Base-by-base conservation (phyloP, 2,329 filamentous ascomycete species). In the Aureobasidium lini region DNA sequence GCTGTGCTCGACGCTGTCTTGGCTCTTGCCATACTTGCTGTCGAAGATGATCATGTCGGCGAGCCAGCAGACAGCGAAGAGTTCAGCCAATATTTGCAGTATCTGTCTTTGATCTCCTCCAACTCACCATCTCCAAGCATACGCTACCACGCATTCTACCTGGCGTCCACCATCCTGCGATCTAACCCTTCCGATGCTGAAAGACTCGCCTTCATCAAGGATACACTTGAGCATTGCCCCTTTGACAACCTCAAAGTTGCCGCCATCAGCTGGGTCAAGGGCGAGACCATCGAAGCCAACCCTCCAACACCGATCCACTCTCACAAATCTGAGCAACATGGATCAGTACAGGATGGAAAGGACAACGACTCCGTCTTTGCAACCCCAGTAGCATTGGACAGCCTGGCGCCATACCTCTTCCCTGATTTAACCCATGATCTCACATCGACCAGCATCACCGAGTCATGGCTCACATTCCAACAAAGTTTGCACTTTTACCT, bases 231-330 rank as follows among this genome's bases (percentile, higher is more conserved):
- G 62, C 75, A 83, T 52, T 79, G 79, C 16, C 75, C 75, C 0
- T 78, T 81, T 60, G 76, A 79, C 47, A 80, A 81, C 15, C 75
- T 82, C 39, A 82, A 81, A 64, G 80, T 81, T 37, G 79, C 77
- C 43, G 82, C 82, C 2, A 77, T 85, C 5, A 77, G 79, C 36
- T 85, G 83, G 83, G 71, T 85, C 36, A 85, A 84, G 66, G 75
- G 81, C 42, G 83, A 84, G 66, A 79, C 82, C 0, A 73, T 84
- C 5, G 75, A 78, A 64, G 76, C 78, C 4, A 77, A 72, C 40
- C 65, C 64, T 10, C 63, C 66, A 11, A 64, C 69, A 13, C 49
- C 65, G 4, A 61, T 64, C 18, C 62, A 62, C 37, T 23, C 40
- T 8, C 62, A 67, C 13, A 50, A 54, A 5, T 13, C 32, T 16